Percentiles rank a stretch among this genome's conserved stretches.
These are phyloP conservation scores for Moringa oleifera DNA, from an alignment of 345 rosid genomes.

Conservation along the genomic window DNA sequence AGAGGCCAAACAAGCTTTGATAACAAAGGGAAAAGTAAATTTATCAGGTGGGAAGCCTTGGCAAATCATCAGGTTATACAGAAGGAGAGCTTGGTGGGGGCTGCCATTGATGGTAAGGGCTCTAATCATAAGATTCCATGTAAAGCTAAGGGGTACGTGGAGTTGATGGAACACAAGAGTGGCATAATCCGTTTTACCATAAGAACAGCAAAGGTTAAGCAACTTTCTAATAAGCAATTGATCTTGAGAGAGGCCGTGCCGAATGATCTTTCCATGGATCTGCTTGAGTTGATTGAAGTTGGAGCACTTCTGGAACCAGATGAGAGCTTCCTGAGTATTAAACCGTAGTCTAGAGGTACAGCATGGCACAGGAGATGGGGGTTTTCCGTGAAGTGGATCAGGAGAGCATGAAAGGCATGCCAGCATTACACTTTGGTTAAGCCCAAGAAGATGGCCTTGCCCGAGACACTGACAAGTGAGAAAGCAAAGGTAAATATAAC, in stretches of 20 bases:
- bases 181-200: conserved; percentile 40
- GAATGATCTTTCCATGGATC: conserved; percentile 48
- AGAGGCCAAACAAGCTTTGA: conserved; percentile 50
- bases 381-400: conserved; percentile 15
- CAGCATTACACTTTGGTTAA: conserved; percentile 17
- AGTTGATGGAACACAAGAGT: conserved; percentile 43
- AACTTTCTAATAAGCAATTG: conserved; percentile 56
- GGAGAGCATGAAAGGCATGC: conserved; percentile 25
- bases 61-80: conserved; percentile 54
- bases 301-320: conserved; percentile 36
- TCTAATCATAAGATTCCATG: conserved; percentile 76
- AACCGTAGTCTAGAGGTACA: conserved; percentile 18
- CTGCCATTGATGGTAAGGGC: conserved; percentile 32
- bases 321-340: conserved; percentile 33
- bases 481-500: too few relatives aligned
- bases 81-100: conserved; percentile 44
- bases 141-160: conserved; percentile 34
- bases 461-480: conserved; percentile 5
- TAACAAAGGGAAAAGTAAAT: conserved; percentile 67
- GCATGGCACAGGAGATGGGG: neutral
- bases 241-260: conserved; percentile 37
- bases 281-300: conserved; percentile 53
- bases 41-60: conserved; percentile 46
- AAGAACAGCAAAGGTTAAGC: conserved; percentile 42
- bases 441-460: neutral